Base-by-base conservation (phyloP, 768 basidiomycete species). In the Coprinellus micaceus region DNA sequence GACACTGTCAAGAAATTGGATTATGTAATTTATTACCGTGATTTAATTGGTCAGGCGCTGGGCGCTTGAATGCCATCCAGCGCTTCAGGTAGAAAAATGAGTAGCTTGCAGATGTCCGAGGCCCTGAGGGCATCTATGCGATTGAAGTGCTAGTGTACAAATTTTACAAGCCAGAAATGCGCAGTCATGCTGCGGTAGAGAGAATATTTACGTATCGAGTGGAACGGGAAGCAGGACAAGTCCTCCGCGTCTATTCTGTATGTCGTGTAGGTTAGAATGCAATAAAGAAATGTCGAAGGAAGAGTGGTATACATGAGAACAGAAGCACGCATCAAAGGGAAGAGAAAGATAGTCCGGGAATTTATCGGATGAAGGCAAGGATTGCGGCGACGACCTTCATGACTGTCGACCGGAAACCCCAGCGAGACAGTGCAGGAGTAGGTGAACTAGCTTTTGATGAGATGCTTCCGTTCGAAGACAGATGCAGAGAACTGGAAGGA, bases 351-450 rank as follows among this genome's bases (percentile, higher is more conserved):
- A 33, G 33, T 6, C 6, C 33, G 33, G 33, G 7, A 6, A 30
- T 50, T 50, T 55, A 59, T 44, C 59, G 59, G 49, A 62, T 46
- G 24, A 62, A 53, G 11, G 61, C 55, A 12, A 58, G 26, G n/a
- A 58, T 24, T 1, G 56, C 56, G 26, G 58, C 37, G 15, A 62
- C 9, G 21, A 50, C 50, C 41, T 51, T 59, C 30, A 56, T 36
- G n/a, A 62, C 40, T 12, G 56, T 54, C 12, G 56, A 36, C 26
- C 56, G 47, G 43, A 62, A 12, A 36, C 53, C 41, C 22, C 47
- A 47, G 49, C 51, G 53, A 13, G 30, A 43, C 33, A 41, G 29
- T 13, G 26, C 22, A 21, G 28, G 50, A 40, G 47, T 40, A 55
- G 52, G 12, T 46, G 29, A 7, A 4, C 55, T 46, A 4, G 53